Evolutionary conservation across 208 protist species (phyloP), one percentile per base, ranked within the genome.

Genomic region (Trypanosoma lewisi): DNA sequence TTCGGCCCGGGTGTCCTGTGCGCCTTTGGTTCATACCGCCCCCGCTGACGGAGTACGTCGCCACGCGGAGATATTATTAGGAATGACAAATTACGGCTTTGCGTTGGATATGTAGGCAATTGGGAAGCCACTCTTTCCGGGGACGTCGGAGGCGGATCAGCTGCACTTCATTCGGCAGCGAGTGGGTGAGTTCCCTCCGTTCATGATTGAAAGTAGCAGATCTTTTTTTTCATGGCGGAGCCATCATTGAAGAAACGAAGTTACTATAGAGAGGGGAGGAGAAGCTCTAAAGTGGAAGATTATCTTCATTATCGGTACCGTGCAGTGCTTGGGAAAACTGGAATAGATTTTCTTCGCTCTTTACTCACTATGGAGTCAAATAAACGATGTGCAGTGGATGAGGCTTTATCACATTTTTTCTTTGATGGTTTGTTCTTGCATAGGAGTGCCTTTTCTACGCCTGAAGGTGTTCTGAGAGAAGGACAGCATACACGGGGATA

Each of bases 51-150:
- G 85, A 92, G 58, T 97, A 97, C 59, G 89, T 97, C 6, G 88
- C 90, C 0, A 97, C 94, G 16, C 84, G 92, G 87, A 97, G 70
- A 92, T 97, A 78, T 75, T 97, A 27, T 71, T 97, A 19, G 92
- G 85, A 4, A 80, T 85, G 64, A 31, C 78, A 16, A 61, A 84
- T 42, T 97, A 96, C 66, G 66, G 68, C 45, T 87, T 86, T 48
- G 63, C 78, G 2, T 86, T 94, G 3, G 94, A 98, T 67, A 89
- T 97, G 69, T 98, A 91, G 92, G 85, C 92, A 0, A 77, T 93
- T 4, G 94, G 94, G 2, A 85, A 87, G 56, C 82, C 93, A 21
- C 62, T 97, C 41, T 75, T 97, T 27, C 89, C 93, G 0, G 93
- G 93, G 12, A 82, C 90, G 56, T 83, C 85, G 23, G 90, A 96